Evolutionary conservation across 2,329 filamentous ascomycete genomes (phyloP), one percentile per base, ranked within the genome.

Genomic region (Pestalotiopsis sp.): DNA sequence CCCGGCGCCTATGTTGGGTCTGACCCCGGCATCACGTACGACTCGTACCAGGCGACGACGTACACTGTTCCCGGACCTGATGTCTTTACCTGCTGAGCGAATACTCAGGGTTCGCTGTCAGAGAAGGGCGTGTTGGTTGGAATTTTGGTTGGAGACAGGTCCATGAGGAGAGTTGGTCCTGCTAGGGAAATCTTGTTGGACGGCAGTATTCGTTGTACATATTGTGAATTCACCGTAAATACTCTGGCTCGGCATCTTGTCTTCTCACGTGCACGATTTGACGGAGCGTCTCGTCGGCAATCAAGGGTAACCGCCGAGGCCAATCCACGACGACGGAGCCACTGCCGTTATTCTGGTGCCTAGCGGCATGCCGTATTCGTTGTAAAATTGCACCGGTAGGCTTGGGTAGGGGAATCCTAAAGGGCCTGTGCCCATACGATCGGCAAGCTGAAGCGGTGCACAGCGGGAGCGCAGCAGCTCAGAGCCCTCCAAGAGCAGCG

Each of bases 1-100:
- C 87, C 87, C 0, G 87, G 87, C 6, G 86, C 84, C 1, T 88
- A 89, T 73, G 81, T 82, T 73, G 76, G 74, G 1, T 79, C 76
- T 20, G 86, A 88, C 68, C 77, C 86, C 0, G 87, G 86, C 0
- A 82, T 89, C 66, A 84, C 82, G 13, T 87, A 85, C 70, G 82
- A 88, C 73, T 76, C 84, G 20, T 88, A 87, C 74, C 80, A 84
- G 74, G 80, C 82, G 3, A 68, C 75, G 64, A 75, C 77, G 4
- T 87, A 87, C 70, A 82, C 75, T 3, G 80, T 86, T 59, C 84
- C 85, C 0, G 84, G 85, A 0, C 85, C 85, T 45, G 75, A 79
- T 1, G 77, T 87, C 3, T 86, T 87, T 71, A 81, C 75, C 17
- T 87, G 85, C 74, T 87, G 78, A 41, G n/a, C 12, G 20, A 12